Percentiles rank a stretch among this genome's conserved stretches.
These are phyloP conservation scores for Lolium rigidum DNA, from an alignment of 176 grass and related monocot genomes.

Conservation along the genomic window DNA sequence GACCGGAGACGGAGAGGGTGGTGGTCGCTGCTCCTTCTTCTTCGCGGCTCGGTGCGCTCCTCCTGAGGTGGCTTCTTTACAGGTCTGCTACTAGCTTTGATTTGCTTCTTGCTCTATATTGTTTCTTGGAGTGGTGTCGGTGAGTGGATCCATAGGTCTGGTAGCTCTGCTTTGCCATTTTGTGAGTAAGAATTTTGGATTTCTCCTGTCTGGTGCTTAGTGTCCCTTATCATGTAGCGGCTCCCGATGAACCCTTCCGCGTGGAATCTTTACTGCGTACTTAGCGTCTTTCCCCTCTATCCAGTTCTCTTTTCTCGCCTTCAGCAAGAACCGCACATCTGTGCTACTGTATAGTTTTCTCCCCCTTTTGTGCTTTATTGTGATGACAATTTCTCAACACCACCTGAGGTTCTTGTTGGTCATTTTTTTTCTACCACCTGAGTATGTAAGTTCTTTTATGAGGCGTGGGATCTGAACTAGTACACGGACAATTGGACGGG, in stretches of 20 bases:
- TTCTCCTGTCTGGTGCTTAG: slow-evolving; percentile 30
- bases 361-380: not conserved
- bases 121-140: slow-evolving; percentile 28
- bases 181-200: slow-evolving; percentile 16
- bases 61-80: slow-evolving; percentile 43
- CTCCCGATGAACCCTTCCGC: slow-evolving; percentile 40
- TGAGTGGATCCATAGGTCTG: slow-evolving; percentile 41
- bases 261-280: slow-evolving; percentile 32
- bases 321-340: slow-evolving; percentile 33
- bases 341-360: not conserved
- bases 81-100: slow-evolving; percentile 25
- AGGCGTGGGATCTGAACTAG: not conserved
- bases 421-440: not conserved
- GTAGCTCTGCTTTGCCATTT: slow-evolving; percentile 17
- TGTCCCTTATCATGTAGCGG: not conserved
- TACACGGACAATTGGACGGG: not conserved
- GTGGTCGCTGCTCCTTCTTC: not conserved
- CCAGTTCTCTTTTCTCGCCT: slow-evolving; percentile 23
- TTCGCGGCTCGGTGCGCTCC: not conserved
- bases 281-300: slow-evolving; percentile 34
- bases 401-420: not conserved
- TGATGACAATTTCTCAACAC: not conserved
- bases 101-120: not conserved
- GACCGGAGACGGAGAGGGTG: not conserved
- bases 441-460: too few species aligned